Evolutionary conservation across 202 grass and related monocot genomes (phyloP).

Genomic region (Schoenoplectus tabernaemontani): DNA sequence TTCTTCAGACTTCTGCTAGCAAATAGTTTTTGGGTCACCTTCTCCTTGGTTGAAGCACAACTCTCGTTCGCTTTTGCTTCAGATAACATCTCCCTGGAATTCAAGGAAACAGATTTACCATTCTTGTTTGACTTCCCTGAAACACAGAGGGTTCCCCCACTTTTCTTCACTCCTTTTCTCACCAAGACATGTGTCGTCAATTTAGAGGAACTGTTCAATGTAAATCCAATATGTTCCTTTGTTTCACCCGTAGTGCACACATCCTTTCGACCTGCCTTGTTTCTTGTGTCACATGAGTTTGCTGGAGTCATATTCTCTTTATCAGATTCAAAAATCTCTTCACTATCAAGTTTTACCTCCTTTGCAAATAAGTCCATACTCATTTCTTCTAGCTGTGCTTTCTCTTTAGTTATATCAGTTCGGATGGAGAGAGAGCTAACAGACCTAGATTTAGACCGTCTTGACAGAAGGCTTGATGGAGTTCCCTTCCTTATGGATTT

Average conservation of each 20-base stretch:
- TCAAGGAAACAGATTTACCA: not conserved
- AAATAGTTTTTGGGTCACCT: not conserved
- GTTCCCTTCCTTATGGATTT: conserved; percentile 29
- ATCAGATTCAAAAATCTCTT: conserved; percentile 37
- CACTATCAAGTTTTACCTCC: conserved; percentile 26
- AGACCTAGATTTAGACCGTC: conserved; percentile 57
- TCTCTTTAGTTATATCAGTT: conserved; percentile 49
- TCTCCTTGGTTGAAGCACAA: conserved; percentile 20
- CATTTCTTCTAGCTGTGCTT: conserved; percentile 21
- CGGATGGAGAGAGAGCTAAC: conserved; percentile 57
- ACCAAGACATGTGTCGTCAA: not conserved
- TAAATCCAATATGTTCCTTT: not conserved
- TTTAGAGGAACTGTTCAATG: not conserved
- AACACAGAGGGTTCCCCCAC: not conserved
- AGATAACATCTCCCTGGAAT: conserved; percentile 1
- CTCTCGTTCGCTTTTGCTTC: conserved; percentile 12
- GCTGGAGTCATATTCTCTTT: conserved; percentile 49
- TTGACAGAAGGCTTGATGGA: conserved; percentile 34
- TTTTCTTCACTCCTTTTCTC: conserved; percentile 1
- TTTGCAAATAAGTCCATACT: conserved; percentile 29
- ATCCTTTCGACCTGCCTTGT: conserved; percentile 24
- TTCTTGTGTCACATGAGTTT: conserved; percentile 28
- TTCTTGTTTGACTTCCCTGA: not conserved
- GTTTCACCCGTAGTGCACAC: not conserved
- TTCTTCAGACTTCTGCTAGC: conserved; percentile 12